Base-by-base conservation (phyloP, 768 basidiomycete genomes). In the Lactarius quietus region DNA sequence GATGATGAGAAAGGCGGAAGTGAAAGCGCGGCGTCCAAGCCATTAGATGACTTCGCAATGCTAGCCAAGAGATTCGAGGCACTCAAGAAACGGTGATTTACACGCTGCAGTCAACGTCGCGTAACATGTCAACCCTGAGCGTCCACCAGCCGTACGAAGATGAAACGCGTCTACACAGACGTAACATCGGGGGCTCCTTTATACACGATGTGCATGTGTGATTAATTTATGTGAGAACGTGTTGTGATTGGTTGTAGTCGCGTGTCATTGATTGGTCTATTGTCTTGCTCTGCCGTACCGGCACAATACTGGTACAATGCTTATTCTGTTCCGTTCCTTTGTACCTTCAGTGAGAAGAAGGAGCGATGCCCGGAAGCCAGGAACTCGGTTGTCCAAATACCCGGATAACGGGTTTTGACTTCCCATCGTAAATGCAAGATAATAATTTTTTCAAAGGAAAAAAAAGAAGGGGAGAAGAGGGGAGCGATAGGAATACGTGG, bases 61-160 rank as follows among this genome's bases (percentile, higher is more conserved):
- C 79, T 97, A 57, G 78, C 88, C 58, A 86, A 84, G 74, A 85
- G 95, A 63, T 96, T 97, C 72, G 92, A 90, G 66, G 88, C 86
- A 33, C 77, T 97, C 70, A 97, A 95, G 80, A 92, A 92, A 77
- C 85, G 86, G 55, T 92, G 75, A 76, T n/a, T n/a, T 55, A 39
- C 57, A 39, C 59, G 17, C 43, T 59, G 29, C 60, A 26, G 10
- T 33, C 23, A 23, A 31, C 28, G 59, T 31, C 43, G 57, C 38
- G 28, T 57, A 43, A 14, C 52, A 53, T 65, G 53, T 51, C 53
- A 52, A 17, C 18, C 26, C 59, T 26, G 26, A 15, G 57, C 55
- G 55, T 53, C 51, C 55, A 8, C 28, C 23, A 53, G 6, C 51
- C 53, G 1, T 23, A 26, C 6, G 26, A 51, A 55, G 61, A 56